These are phyloP conservation scores for Solanum megistacrolobum DNA, from an alignment of 257 asterid species.

Conservation along the genomic window DNA sequence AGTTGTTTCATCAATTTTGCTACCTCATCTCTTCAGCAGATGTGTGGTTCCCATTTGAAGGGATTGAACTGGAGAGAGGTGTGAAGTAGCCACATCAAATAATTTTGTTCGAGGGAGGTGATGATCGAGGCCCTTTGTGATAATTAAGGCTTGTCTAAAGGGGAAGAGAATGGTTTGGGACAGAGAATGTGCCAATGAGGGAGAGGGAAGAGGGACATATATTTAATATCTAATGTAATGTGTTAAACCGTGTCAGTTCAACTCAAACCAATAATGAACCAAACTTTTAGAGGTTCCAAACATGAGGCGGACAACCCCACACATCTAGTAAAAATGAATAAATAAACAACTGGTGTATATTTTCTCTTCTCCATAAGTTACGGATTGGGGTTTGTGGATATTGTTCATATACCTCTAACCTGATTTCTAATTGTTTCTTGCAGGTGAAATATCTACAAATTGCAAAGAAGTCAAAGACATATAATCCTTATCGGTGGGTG, in stretches of 20 bases:
- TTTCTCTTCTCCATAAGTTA: not conserved
- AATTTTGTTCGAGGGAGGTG: not conserved
- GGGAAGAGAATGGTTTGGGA: not conserved
- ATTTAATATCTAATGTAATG: not conserved
- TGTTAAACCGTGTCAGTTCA: not conserved
- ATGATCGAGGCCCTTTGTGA: not conserved
- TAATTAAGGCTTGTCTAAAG: not conserved
- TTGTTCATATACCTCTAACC: not conserved
- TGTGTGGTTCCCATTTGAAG: not conserved
- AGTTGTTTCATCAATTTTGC: not conserved
- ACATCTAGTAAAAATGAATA: not conserved
- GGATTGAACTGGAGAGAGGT: not conserved
- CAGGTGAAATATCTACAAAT: slow-evolving; percentile 97
- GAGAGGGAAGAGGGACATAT: not conserved
- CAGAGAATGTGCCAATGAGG: not conserved
- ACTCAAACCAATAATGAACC: not conserved
- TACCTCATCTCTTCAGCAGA: not conserved
- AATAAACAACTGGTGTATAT: not conserved
- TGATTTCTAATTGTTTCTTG: slow-evolving; percentile 8
- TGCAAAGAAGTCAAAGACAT: slow-evolving; percentile 67
- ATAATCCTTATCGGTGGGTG: slow-evolving; percentile 96
- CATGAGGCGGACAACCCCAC: not conserved
- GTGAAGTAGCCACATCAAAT: not conserved
- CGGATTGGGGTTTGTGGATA: not conserved
- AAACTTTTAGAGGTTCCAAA: not conserved